Percentiles rank a stretch among this genome's conserved stretches.
These are phyloP conservation scores for Calamus simplicifolius DNA, from an alignment of 176 grass and related monocot species.

Conservation along the genomic window DNA sequence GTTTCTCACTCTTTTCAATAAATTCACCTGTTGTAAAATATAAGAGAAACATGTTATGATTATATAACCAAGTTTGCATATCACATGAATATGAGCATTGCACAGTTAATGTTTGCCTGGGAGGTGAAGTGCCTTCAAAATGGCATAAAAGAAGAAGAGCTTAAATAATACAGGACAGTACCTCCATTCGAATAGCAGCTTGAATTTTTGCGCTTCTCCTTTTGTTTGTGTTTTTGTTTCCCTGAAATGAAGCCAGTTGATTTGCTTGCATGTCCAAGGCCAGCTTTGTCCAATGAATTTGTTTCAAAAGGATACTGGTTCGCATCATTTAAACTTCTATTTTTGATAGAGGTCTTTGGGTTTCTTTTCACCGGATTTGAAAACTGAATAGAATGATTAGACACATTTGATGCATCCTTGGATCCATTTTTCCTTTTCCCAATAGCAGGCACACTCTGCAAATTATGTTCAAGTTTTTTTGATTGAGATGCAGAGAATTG, in stretches of 20 bases:
- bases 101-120: too few species aligned
- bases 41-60: conserved; percentile 10
- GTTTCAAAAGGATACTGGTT: conserved; percentile 31
- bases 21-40: not conserved
- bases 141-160: conserved; percentile 6
- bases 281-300: conserved; percentile 32
- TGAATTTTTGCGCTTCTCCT: conserved; percentile 47
- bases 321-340: conserved; percentile 30
- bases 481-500: conserved; percentile 22
- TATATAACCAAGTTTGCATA: not conserved
- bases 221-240: conserved; percentile 43
- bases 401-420: conserved; percentile 19
- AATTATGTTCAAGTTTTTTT: conserved; percentile 30
- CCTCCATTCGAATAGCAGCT: conserved; percentile 75
- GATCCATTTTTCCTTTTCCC: conserved; percentile 45
- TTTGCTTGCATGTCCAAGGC: conserved; percentile 27
- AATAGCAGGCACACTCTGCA: not conserved
- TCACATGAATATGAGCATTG: too few species aligned
- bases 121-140: too few species aligned
- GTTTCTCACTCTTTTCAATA: too few species aligned
- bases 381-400: conserved; percentile 36
- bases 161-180: conserved; percentile 19
- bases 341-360: conserved; percentile 37
- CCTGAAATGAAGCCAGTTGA: conserved; percentile 40
- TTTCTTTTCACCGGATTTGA: conserved; percentile 34